Evolutionary conservation across 139 green algal species (phyloP), one percentile per base, ranked within the genome.

Genomic region (Spirogloea muscicola): DNA sequence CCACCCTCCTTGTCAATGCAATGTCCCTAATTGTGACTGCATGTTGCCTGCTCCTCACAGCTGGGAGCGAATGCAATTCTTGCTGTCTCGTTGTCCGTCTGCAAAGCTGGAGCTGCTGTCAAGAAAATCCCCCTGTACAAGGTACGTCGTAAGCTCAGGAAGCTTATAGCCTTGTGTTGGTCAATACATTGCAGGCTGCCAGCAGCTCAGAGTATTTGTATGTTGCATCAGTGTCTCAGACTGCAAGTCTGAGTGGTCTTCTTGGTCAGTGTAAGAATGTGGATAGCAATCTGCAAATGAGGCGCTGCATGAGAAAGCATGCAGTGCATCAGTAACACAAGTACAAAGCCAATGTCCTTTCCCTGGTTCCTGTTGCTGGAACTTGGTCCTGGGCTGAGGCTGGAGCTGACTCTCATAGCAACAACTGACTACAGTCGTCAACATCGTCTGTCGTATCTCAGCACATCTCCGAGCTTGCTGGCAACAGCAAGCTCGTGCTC

Each of bases 51-150:
- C n/a, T n/a, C n/a, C n/a, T n/a, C n/a, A 6, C 58, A 95, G 85
- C 85, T 98, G 62, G 95, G 95, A 4, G 95, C 95, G 59, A 99
- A 99, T 81, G 95, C 94, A 57, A 98, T 99, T 80, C 87, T 99
- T 60, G 95, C 92, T 1, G 93, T 98, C 5, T 98, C 94, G 34
- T 89, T 98, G 76, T 94, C 95, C 13, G 84, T 96, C 0, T 88
- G 78, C 74, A 96, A 96, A 82, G 92, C 94, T 63, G 94, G 94
- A 31, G 95, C 95, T 44, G 94, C 86, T 21, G 91, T 97, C 85
- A 97, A 97, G 91, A 91, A 88, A 41, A 76, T 98, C 27, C 95
- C 94, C 1, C 88, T 99, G 72, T 99, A 96, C 88, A 67, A 77
- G 69, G 69, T 77, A 29, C 21, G 9, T 62, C n/a, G n/a, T n/a